Percentiles rank a stretch among this genome's conserved stretches.
Evolutionary conservation across 305 asterid species (phyloP).

Genomic region (Rubia occidens): DNA sequence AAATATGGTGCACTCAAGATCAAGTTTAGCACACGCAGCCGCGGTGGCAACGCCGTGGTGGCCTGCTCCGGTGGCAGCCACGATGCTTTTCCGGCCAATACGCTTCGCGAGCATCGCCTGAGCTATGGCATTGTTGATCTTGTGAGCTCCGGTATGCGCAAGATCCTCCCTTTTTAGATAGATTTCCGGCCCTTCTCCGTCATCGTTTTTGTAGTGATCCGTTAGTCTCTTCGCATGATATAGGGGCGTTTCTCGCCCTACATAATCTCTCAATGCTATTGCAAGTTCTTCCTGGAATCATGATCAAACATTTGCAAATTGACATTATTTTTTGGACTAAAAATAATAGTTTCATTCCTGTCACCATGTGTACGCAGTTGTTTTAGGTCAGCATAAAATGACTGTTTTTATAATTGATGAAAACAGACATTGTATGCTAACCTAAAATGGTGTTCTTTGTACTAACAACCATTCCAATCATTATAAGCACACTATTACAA

Average conservation of each 20-base stretch:
- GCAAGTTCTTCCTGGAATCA: slow-evolving; percentile 41
- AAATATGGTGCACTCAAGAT: slow-evolving; percentile 43
- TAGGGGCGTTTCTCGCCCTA: slow-evolving; percentile 76
- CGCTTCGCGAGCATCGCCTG: slow-evolving; percentile 83
- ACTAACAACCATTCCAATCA: too few relatives aligned
- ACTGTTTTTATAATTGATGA: too few relatives aligned
- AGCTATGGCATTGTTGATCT: slow-evolving; percentile 77
- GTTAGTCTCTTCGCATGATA: slow-evolving; percentile 63
- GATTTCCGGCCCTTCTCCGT: slow-evolving; percentile 58
- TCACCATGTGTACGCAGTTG: too few relatives aligned
- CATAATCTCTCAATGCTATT: slow-evolving; percentile 47
- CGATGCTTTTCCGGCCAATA: slow-evolving; percentile 33
- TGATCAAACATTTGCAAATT: too few relatives aligned
- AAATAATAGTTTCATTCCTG: too few relatives aligned
- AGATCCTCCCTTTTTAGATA: slow-evolving; percentile 77
- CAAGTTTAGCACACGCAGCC: slow-evolving; percentile 65
- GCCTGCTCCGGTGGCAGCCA: slow-evolving; percentile 76
- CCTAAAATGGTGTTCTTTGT: too few relatives aligned
- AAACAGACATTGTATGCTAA: too few relatives aligned
- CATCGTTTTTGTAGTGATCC: slow-evolving; percentile 38
- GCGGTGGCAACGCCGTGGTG: slow-evolving; percentile 81
- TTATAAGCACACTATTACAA: too few relatives aligned
- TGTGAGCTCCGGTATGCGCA: slow-evolving; percentile 67
- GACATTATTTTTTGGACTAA: too few relatives aligned
- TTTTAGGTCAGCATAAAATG: too few relatives aligned